Evolutionary conservation across 2,329 filamentous ascomycete species (phyloP).

Genomic region (Penicillium sp.): DNA sequence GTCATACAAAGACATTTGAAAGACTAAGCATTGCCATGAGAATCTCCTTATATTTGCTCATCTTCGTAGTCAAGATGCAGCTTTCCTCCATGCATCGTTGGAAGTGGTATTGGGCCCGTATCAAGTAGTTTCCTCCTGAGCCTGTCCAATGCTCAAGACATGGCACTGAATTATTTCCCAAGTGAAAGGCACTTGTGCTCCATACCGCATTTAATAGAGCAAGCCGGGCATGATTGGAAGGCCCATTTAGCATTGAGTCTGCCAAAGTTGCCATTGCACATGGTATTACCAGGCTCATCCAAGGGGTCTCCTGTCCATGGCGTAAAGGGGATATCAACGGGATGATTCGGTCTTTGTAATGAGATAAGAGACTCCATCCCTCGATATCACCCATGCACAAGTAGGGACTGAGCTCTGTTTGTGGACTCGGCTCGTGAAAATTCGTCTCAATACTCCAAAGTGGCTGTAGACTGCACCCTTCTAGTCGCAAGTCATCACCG

Average conservation of each 20-base stretch:
- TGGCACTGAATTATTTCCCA: conserved; percentile 6
- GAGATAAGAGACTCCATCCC: conserved; percentile 16
- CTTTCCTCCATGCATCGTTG: conserved; percentile 10
- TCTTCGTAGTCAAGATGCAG: neutral
- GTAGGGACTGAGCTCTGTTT: neutral
- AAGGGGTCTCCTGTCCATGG: conserved; percentile 10
- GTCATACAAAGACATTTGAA: conserved; percentile 16
- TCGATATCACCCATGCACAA: neutral
- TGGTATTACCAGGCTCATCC: conserved; percentile 13
- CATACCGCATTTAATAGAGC: conserved; percentile 13
- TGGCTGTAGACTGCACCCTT: too few relatives aligned
- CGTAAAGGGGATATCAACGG: conserved; percentile 14
- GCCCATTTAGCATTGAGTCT: conserved; percentile 7
- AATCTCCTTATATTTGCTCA: conserved; percentile 19
- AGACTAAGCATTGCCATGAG: conserved; percentile 17
- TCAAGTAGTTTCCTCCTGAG: conserved; percentile 7
- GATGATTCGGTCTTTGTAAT: conserved; percentile 17
- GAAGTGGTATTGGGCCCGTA: conserved; percentile 9
- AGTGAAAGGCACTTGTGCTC: conserved; percentile 15
- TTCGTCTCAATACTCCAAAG: neutral
- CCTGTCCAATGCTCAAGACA: neutral
- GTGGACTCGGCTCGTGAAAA: neutral
- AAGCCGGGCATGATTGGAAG: conserved; percentile 4
- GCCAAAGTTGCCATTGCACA: conserved; percentile 13
- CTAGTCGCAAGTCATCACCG: neutral